Conservation (phyloP, 208 protist species). For the Acanthamoeba triangularis region DNA sequence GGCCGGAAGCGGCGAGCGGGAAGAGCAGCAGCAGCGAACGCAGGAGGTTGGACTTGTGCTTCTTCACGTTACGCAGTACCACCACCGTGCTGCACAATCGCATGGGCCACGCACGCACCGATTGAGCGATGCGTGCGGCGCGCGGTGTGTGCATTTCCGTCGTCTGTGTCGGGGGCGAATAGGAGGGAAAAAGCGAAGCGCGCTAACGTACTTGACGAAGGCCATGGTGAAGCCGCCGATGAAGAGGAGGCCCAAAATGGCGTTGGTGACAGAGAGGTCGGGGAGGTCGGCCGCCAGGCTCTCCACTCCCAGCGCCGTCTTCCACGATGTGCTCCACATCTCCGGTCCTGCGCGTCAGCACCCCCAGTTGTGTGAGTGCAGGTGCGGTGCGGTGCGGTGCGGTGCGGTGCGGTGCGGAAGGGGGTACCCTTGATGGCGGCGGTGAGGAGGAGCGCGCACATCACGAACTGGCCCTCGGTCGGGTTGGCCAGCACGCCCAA, state of each 20-base stretch:
- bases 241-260: not conserved
- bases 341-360: not conserved
- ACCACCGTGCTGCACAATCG: constrained; percentile 21
- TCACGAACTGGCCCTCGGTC: constrained; percentile 72
- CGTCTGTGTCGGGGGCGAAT: no score
- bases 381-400: not conserved
- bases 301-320: constrained; percentile 25
- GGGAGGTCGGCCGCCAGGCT: constrained; percentile 1
- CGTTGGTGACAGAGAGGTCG: not conserved
- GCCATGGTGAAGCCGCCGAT: constrained; percentile 30
- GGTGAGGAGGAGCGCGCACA: not conserved
- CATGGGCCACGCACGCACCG: not conserved
- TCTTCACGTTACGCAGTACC: constrained; percentile 69
- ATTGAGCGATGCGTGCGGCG: not conserved
- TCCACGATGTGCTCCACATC: constrained; percentile 8
- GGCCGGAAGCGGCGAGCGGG: not conserved
- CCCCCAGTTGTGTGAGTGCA: not conserved
- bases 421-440: not conserved
- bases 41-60: constrained; percentile 6
- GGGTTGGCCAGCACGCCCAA: constrained; percentile 69
- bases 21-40: constrained; percentile 49
- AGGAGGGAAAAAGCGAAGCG: not conserved
- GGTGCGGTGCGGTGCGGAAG: no score
- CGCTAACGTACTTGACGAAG: constrained; percentile 55
- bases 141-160: not conserved